phyloP scores from a whole-genome alignment of 2,329 filamentous ascomycete genomes.

The Scytalidium lignicola region DNA sequence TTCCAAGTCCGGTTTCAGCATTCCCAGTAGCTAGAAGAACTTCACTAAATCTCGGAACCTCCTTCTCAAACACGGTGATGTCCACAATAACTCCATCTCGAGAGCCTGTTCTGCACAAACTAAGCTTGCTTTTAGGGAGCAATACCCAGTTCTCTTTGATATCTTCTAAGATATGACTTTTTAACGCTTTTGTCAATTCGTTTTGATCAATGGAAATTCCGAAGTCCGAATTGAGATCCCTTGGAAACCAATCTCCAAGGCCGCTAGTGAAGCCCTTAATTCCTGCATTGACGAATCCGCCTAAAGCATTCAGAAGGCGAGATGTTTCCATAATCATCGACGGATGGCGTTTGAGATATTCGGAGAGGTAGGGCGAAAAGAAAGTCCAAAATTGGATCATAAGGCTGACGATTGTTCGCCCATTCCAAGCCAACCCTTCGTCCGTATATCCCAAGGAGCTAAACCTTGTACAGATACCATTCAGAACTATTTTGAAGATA shows the following conservation, averaged over 20 bases:
- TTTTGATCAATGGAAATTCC: neutral
- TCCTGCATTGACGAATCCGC: neutral
- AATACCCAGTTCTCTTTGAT: neutral
- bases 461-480: conserved; percentile 9
- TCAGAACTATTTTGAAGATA: conserved; percentile 19
- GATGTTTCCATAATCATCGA: neutral
- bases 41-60: neutral
- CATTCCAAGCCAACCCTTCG: conserved; percentile 8
- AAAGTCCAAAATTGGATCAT: conserved; percentile 19
- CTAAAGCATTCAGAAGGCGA: neutral
- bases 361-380: conserved; percentile 11
- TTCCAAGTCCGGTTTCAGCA: neutral
- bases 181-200: neutral
- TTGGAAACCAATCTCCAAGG: neutral
- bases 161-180: neutral
- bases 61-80: neutral
- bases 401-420: conserved; percentile 15
- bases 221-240: neutral
- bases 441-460: neutral
- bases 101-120: neutral
- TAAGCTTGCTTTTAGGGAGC: neutral
- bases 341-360: conserved; percentile 8
- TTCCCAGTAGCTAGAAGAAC: neutral
- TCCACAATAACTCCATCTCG: neutral
- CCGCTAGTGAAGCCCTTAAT: neutral